Percentiles rank a stretch among this genome's conserved stretches.
phyloP scores from a whole-genome alignment of 2,329 filamentous ascomycete genomes.

The Paraphoma sp. region DNA sequence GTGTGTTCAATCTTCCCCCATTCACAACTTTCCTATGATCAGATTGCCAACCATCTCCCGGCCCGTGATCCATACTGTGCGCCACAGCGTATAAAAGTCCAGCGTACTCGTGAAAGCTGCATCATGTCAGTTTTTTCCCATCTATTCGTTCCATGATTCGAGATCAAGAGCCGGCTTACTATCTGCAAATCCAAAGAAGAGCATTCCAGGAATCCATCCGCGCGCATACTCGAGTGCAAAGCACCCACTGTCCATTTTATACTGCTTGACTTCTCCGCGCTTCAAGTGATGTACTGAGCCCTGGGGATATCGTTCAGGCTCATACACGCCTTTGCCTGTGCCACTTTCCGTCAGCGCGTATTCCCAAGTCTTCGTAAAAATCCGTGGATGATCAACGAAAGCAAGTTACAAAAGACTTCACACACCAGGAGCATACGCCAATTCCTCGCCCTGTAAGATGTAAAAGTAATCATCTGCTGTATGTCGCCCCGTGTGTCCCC shows the following conservation, averaged over 20 bases:
- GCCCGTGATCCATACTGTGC: constrained; percentile 75
- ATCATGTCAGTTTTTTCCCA: no score
- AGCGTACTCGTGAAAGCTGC: constrained; percentile 74
- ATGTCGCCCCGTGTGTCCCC: constrained; percentile 87
- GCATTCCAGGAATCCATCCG: constrained; percentile 92
- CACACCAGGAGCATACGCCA: constrained; percentile 66
- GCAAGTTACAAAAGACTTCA: not conserved
- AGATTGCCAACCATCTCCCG: constrained; percentile 79
- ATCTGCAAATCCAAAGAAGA: constrained; percentile 88
- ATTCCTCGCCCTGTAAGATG: constrained; percentile 80
- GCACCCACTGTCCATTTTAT: constrained; percentile 77
- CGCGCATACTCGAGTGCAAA: constrained; percentile 85
- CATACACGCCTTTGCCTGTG: constrained; percentile 63
- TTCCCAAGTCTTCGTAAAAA: no score
- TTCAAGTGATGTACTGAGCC: constrained; percentile 75
- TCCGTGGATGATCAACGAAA: not conserved
- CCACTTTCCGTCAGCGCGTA: not conserved
- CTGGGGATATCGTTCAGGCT: constrained; percentile 72
- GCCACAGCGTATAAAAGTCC: constrained; percentile 84
- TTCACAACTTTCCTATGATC: constrained; percentile 32
- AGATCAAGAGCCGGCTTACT: constrained; percentile 42
- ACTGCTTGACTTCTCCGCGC: constrained; percentile 79
- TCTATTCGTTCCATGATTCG: not conserved
- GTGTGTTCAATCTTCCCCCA: not conserved
- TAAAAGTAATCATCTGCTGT: constrained; percentile 95